Conservation (phyloP, 495 filamentous ascomycete genomes). For the Rhypophila decipiens region DNA sequence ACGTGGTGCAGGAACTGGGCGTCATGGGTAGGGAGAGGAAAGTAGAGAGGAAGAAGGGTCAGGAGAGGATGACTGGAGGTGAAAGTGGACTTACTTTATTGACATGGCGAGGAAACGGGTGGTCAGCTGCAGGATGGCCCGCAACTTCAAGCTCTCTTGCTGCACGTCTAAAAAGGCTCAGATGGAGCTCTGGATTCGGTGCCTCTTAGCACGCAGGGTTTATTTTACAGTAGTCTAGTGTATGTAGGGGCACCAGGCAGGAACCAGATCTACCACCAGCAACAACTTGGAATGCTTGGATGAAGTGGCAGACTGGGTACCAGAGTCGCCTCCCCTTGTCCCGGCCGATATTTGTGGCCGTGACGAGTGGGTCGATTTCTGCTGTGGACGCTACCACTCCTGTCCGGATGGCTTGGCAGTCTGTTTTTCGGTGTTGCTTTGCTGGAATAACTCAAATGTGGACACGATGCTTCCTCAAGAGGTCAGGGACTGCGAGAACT, state of each 20-base stretch:
- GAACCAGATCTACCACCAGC: slow-evolving; percentile 16
- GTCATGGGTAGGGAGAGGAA: slow-evolving; percentile 16
- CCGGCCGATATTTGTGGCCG: neutral
- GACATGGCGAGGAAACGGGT: slow-evolving; percentile 52
- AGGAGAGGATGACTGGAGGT: slow-evolving; percentile 11
- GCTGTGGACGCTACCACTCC: neutral
- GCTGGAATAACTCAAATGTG: neutral
- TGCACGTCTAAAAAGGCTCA: slow-evolving; percentile 22
- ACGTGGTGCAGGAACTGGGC: slow-evolving; percentile 10
- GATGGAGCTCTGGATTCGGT: slow-evolving; percentile 29
- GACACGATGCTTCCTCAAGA: neutral
- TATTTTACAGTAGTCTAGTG: slow-evolving; percentile 12
- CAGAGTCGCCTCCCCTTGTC: neutral
- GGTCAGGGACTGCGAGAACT: too few species aligned
- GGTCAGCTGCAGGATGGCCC: slow-evolving; percentile 34
- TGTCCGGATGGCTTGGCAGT: neutral
- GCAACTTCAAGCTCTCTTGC: slow-evolving; percentile 17
- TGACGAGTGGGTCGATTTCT: neutral
- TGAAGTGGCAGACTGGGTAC: slow-evolving; percentile 20
- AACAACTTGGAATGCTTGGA: slow-evolving; percentile 15
- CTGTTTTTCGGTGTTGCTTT: neutral
- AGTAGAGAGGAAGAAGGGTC: slow-evolving; percentile 13
- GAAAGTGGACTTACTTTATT: slow-evolving; percentile 55
- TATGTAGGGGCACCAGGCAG: slow-evolving; percentile 4
- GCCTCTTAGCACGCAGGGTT: slow-evolving; percentile 23